Evolutionary conservation across 2,329 filamentous ascomycete genomes (phyloP), one percentile per base, ranked within the genome.

Genomic region (Botryosphaeria dothidea): DNA sequence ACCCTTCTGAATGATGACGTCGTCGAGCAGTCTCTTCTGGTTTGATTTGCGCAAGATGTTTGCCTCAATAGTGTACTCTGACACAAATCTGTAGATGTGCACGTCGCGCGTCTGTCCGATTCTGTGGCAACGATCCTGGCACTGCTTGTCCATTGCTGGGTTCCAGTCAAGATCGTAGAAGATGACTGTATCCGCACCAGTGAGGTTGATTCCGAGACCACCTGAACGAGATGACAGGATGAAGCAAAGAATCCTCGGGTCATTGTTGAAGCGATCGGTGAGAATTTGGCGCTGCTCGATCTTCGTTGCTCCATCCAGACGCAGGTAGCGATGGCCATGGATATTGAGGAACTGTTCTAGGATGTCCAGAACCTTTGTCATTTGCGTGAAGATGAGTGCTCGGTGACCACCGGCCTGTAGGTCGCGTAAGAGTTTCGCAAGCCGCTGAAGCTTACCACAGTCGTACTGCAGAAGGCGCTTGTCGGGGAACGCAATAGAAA

Each of bases 161-260:
- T 99, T 99, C 96, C 96, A 99, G 76, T 99, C 95, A 66, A 98
- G 89, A 73, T 99, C 95, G 79, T 98, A 99, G 78, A 99, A 99
- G 69, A 99, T 97, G 72, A 99, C 95, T 0, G 93, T 97, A 76
- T 98, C 95, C 4, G 95, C 95, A 56, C 95, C 95, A 0, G 94
- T 98, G 48, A 99, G 84, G 72, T 99, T 99, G 81, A 99, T 96
- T 65, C 95, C 95, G 0, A 99, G 83, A 64, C 95, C 95, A 69
- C 95, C 95, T 0, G 95, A 97, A 65, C 95, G 88, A 57, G 93
- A 97, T 0, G 94, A 98, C 4, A 99, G 81, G 71, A 99, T 99
- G 80, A 99, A 99, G 68, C 90, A 94, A 15, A 97, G 84, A 67
- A 99, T 98, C 54, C 93, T 91, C 1, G 88, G 86, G 77, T 99